Evolutionary conservation across 2,329 filamentous ascomycete genomes (phyloP).

Genomic region (Orbilia ellipsospora): DNA sequence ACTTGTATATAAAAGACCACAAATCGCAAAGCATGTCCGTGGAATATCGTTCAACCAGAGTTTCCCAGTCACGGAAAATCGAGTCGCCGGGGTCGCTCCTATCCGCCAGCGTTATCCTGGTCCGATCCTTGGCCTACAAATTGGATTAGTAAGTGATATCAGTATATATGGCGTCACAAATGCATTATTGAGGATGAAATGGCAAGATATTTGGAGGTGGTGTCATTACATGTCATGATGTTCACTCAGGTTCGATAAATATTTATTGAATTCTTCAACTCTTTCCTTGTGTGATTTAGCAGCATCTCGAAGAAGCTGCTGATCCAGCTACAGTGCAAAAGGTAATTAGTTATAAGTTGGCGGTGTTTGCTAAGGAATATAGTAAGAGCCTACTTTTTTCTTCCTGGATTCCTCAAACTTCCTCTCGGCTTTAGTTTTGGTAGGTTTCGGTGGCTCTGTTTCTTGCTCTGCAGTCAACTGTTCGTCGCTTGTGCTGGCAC

Average conservation of each 20-base stretch:
- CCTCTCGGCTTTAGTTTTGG: conserved; percentile 39
- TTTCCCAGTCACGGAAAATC: no score
- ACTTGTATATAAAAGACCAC: no score
- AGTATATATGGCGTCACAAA: background rate
- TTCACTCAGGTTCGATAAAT: conserved; percentile 89
- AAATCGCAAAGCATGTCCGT: no score
- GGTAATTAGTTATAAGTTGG: no score
- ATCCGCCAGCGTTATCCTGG: conserved; percentile 64
- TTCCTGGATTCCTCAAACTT: conserved; percentile 48
- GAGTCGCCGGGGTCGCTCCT: no score
- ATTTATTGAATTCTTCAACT: conserved; percentile 94
- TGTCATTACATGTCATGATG: conserved; percentile 88
- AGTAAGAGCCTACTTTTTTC: conserved; percentile 29
- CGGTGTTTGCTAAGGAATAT: background rate
- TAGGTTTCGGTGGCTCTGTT: background rate
- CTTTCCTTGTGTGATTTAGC: conserved; percentile 97
- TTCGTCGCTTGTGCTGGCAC: background rate
- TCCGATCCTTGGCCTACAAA: conserved; percentile 67
- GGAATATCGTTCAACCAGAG: no score
- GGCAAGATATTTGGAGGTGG: background rate
- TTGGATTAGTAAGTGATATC: background rate
- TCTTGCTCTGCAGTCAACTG: background rate
- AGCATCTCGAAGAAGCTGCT: conserved; percentile 80
- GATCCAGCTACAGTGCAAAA: conserved; percentile 72
- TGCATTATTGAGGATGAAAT: background rate